Base-by-base conservation (phyloP, 1,284 basidiomycete genomes). In the Fomes fomentarius region DNA sequence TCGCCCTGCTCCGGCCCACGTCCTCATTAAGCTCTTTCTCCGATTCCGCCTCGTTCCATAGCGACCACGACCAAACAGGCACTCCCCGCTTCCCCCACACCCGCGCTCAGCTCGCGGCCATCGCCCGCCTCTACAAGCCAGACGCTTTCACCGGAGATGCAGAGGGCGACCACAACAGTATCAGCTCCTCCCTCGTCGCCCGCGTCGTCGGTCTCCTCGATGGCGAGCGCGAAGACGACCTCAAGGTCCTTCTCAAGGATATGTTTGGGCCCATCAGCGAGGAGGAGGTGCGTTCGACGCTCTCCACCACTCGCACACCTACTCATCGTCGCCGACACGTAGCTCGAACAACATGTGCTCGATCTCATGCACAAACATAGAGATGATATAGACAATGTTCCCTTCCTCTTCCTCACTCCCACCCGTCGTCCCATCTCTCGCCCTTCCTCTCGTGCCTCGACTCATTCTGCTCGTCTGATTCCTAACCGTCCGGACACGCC, bases 331-430 rank as follows among this genome's bases (percentile, higher is more conserved):
- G 14, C 21, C 51, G 48, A 40, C 43, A 43, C 52, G 7, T 64
- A 91, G 86, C 75, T 89, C 47, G 90, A 93, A 66, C 85, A 90
- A 62, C 80, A 84, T 68, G 86, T 92, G 52, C 78, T 93, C 25
- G 89, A 93, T 66, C 79, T 93, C 56, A 93, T 93, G 91, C 91
- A 93, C 71, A 89, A 88, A 71, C 89, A 92, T 68, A 79, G 84
- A 54, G 91, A 93, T 75, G 91, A 93, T 69, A 73, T 88, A 43
- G 87, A 88, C 38, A 88, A 88, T 19, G 88, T 92, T 4, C 91
- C 91, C 0, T 92, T 93, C 67, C 74, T 90, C 48, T 90, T 89
- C 71, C 76, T 93, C 46, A 91, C 89, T 9, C 86, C 89, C 11
- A 89, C 84, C 28, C 82, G 88, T 57, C 83, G 89, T 37, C 91